Percentiles rank a stretch among this genome's conserved stretches.
These are phyloP conservation scores for Xylaria telfairii DNA, from an alignment of 495 filamentous ascomycete genomes.

Conservation along the genomic window DNA sequence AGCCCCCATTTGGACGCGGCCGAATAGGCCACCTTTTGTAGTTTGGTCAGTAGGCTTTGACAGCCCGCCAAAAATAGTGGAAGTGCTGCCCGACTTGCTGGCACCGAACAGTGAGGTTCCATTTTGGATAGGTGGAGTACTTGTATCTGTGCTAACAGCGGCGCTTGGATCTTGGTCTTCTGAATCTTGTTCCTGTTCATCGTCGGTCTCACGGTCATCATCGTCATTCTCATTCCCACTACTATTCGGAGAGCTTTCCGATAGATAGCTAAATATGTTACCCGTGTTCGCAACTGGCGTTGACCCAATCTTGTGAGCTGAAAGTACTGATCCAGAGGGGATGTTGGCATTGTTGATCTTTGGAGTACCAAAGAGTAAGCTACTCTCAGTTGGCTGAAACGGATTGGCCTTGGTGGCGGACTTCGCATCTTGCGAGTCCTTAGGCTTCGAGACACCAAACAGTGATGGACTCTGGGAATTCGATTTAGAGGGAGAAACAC, in stretches of 20 bases:
- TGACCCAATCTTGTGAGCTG: constrained; percentile 25
- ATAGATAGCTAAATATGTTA: constrained; percentile 71
- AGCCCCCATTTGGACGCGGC: constrained; percentile 45
- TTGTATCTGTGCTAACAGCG: constrained; percentile 40
- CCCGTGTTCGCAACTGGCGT: constrained; percentile 28
- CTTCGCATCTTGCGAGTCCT: constrained; percentile 28
- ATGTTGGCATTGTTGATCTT: constrained; percentile 16
- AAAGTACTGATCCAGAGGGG: constrained; percentile 28
- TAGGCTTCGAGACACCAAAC: constrained; percentile 33
- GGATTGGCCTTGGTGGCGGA: constrained; percentile 37
- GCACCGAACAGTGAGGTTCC: constrained; percentile 29
- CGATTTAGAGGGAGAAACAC: constrained; percentile 31
- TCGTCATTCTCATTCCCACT: constrained; percentile 53
- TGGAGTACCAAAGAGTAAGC: constrained; percentile 23
- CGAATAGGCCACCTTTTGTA: constrained; percentile 55
- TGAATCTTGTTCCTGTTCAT: constrained; percentile 52
- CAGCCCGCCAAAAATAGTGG: constrained; percentile 66
- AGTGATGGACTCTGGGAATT: constrained; percentile 17
- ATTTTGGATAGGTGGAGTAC: constrained; percentile 43
- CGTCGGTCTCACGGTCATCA: constrained; percentile 54
- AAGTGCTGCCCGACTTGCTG: constrained; percentile 29
- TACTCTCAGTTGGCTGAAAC: constrained; percentile 31
- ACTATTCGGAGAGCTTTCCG: constrained; percentile 55
- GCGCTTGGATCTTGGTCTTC: constrained; percentile 47
- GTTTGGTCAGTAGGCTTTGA: constrained; percentile 47